Percentiles rank a stretch among this genome's conserved stretches.
phyloP scores from a whole-genome alignment of 1,139 yeast genomes.

The Taiozyma onychis region DNA sequence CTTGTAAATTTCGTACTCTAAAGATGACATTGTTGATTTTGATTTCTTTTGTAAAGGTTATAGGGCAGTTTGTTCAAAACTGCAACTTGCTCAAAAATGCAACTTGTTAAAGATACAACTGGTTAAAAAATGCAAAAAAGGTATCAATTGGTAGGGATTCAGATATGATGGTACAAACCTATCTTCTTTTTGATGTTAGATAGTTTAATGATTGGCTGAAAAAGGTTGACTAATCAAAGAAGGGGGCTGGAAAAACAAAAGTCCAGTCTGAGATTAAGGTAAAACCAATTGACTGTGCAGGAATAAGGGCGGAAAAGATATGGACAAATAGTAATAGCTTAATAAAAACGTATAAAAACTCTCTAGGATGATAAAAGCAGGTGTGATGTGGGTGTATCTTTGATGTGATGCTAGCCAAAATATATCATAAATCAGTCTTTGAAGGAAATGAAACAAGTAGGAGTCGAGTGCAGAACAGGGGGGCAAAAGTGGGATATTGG shows the following conservation, averaged over 20 bases:
- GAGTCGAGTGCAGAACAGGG: neutral
- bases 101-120: no score
- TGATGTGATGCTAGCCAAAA: neutral
- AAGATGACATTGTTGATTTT: slow-evolving; percentile 1
- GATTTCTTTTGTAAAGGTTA: neutral
- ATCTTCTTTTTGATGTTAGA: neutral
- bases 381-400: neutral
- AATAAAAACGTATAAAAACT: neutral
- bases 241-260: neutral
- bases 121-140: neutral
- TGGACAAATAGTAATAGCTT: neutral
- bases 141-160: neutral
- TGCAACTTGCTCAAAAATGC: no score
- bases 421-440: neutral
- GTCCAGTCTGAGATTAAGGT: neutral
- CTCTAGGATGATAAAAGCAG: neutral
- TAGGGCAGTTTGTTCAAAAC: neutral
- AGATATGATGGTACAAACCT: neutral
- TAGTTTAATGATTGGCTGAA: neutral
- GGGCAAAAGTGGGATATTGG: neutral
- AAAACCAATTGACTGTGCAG: neutral
- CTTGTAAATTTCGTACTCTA: slow-evolving; percentile 40
- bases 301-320: neutral
- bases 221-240: neutral
- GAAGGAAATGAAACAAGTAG: neutral